Base-by-base conservation (phyloP, 306 rosid species). In the Bauhinia variegata region DNA sequence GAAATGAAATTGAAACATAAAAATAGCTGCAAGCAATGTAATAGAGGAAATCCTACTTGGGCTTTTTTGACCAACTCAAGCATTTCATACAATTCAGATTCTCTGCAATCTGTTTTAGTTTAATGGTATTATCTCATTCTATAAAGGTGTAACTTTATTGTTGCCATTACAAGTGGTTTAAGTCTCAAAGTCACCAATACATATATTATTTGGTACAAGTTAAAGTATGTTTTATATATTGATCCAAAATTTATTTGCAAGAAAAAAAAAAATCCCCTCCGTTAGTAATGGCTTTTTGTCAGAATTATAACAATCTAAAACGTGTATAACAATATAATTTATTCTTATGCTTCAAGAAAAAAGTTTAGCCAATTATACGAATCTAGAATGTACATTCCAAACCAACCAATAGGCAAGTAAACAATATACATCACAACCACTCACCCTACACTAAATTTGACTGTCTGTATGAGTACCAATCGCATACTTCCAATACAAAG, bases 401-500 rank as follows among this genome's bases (percentile, higher is more conserved):
- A 42, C 32, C 38, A 58, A 37, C 48, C 13, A 17, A 38, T 39
- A 28, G 2, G 42, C 33, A 38, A 17, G 14, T 19, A 19, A 52
- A 52, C 11, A 34, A 19, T 19, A 12, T 1, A 12, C 15, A 50
- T 5, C n/a, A 10, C 12, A 4, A 23, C 31, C 6, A 23, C 33
- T 38, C 11, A 19, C 28, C 39, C 9, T 32, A 57, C 6, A 28
- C 31, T 39, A 64, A 15, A 42, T 52, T 38, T 28, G 38, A 36
- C 49, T 46, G 12, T 41, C 57, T 38, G 18, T 42, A 36, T 36
- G 36, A 43, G 44, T 39, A 39, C 13, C 12, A 43, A 60, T 18
- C 11, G 13, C 60, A 44, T 46, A 38, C 48, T 15, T 31, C 13
- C n/a, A 66, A 12, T 57, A 79, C 14, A 31, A 58, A 9, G 30